These are phyloP conservation scores for Solanum hybrid DNA, from an alignment of 305 asterid genomes.

Conservation along the genomic window DNA sequence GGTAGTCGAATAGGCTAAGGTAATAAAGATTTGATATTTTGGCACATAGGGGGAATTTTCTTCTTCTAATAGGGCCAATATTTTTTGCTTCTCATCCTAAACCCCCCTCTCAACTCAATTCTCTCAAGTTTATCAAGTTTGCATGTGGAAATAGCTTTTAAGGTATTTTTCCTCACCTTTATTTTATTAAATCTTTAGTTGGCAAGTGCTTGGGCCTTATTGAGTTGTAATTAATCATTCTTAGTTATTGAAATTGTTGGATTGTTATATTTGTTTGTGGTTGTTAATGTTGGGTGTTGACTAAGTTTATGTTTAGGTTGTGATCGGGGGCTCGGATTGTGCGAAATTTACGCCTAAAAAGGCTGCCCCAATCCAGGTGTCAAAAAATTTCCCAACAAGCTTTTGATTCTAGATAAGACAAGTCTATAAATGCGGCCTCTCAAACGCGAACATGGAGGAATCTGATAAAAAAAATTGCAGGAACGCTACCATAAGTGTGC, in stretches of 20 bases:
- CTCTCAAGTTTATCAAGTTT: neutral
- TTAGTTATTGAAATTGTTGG: neutral
- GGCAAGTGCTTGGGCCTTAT: neutral
- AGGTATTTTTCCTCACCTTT: neutral
- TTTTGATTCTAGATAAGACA: no score
- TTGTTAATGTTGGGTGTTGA: neutral
- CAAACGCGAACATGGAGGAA: no score
- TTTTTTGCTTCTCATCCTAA: neutral
- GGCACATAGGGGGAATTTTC: neutral
- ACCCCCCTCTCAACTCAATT: neutral
- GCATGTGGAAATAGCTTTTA: neutral
- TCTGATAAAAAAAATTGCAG: no score
- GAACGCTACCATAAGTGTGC: no score
- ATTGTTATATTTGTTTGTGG: neutral
- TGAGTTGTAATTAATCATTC: no score
- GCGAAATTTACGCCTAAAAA: neutral
- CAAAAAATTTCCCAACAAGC: no score
- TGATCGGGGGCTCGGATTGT: neutral
- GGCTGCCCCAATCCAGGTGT: no score
- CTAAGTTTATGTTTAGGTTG: neutral
- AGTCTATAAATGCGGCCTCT: no score
- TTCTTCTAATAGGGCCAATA: neutral
- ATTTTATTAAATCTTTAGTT: neutral
- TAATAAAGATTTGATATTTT: no score
- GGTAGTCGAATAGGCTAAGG: neutral